phyloP scores from a whole-genome alignment of 176 grass and related monocot genomes.

The Hsuehochloa calcarea region DNA sequence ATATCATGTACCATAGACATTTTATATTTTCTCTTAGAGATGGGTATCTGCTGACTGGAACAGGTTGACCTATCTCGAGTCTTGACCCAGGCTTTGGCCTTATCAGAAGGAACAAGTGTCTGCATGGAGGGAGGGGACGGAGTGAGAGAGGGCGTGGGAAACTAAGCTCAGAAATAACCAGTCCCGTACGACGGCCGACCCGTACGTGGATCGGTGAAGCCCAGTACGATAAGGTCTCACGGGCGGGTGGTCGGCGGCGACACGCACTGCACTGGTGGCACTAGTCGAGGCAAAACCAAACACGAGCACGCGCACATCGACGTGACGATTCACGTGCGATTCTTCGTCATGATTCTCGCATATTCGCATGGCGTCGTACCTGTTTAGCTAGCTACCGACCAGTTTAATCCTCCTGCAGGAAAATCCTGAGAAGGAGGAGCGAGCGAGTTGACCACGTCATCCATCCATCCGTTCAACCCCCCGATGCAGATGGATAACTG shows the following conservation, averaged over 20 bases:
- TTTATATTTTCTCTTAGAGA: neutral
- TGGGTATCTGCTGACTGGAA: conserved; percentile 29
- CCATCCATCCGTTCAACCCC: too few species aligned
- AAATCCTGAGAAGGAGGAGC: too few species aligned
- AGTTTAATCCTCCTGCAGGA: too few species aligned
- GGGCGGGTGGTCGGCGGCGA: neutral
- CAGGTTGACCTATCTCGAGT: conserved; percentile 34
- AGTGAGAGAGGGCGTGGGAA: neutral
- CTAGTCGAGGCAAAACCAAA: neutral
- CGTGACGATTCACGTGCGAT: neutral
- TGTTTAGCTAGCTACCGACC: too few species aligned
- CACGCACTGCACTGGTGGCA: neutral
- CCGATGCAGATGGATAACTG: too few species aligned
- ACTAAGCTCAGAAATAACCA: neutral
- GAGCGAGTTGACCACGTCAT: too few species aligned
- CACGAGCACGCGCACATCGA: neutral
- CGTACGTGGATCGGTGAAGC: neutral
- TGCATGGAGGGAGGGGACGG: neutral
- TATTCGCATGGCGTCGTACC: neutral
- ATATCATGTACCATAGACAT: too few species aligned
- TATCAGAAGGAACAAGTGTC: neutral
- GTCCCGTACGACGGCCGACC: neutral
- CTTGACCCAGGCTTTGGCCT: conserved; percentile 21
- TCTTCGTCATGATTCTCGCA: neutral
- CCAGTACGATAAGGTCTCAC: neutral